phyloP scores from a whole-genome alignment of 306 rosid genomes.

The Luffa acutangula region DNA sequence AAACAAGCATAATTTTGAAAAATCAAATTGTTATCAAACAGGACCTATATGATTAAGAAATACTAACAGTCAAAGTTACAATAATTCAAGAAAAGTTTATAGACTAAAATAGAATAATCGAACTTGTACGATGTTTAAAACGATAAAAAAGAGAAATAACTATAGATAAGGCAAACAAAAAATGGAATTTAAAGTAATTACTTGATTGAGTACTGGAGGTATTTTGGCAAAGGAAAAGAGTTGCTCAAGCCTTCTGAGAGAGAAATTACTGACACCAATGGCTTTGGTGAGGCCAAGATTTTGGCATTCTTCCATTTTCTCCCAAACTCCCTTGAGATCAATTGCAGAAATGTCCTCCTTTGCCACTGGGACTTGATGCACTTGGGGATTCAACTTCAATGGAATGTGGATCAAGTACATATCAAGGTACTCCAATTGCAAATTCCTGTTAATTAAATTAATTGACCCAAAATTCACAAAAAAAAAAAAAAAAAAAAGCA shows the following conservation, averaged over 20 bases:
- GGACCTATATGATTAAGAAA: no score
- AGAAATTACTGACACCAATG: slow-evolving; percentile 81
- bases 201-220: slow-evolving; percentile 68
- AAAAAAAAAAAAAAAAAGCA: not conserved
- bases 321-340: slow-evolving; percentile 65
- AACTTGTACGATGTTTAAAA: no score
- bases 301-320: slow-evolving; percentile 58
- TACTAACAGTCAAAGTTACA: no score
- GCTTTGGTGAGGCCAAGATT: slow-evolving; percentile 70
- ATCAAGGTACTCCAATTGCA: slow-evolving; percentile 9
- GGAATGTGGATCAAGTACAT: slow-evolving; percentile 14
- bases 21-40: no score
- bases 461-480: not conserved
- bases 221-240: slow-evolving; percentile 50
- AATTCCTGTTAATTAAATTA: not conserved
- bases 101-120: no score
- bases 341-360: slow-evolving; percentile 19
- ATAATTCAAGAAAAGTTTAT: no score
- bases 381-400: slow-evolving; percentile 1
- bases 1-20: no score
- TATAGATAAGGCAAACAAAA: not conserved
- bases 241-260: slow-evolving; percentile 44
- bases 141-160: no score
- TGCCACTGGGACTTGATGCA: not conserved
- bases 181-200: not conserved